Base-by-base conservation (phyloP, 1,284 basidiomycete species). In the Ceratobasidium sp. region DNA sequence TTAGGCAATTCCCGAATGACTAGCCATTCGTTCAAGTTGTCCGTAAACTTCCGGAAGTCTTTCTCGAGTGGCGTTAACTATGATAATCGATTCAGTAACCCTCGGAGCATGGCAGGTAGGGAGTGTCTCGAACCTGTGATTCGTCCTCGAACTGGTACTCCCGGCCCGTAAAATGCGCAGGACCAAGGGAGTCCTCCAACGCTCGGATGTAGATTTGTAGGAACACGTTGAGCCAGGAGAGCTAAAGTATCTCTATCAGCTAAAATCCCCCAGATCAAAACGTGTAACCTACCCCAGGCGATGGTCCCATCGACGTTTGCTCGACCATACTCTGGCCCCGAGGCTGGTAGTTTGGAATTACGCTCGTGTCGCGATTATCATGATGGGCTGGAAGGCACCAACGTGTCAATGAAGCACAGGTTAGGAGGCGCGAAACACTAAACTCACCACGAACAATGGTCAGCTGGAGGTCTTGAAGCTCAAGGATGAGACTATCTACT, bases 321-420 rank as follows among this genome's bases (percentile, higher is more conserved):
- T 90, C 85, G 80, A 91, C 87, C 77, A 94, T 86, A 13, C 85
- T 83, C 26, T 85, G 86, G 50, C 82, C 83, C 54, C 83, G 85
- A 1, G 93, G 92, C 82, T 96, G 94, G 81, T 94, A 93, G 82
- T 91, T 91, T 12, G 92, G 89, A n/a, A 96, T 85, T 76, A 95
- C 91, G 62, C 87, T 87, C 81, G 92, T 92, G 84, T 96, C 95
- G 9, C 94, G 91, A 83, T 96, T 96, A 83, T 96, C 94, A 78
- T 91, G 88, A 79, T 94, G 92, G 61, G 70, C 20, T 65, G 73
- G 61, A 23, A 65, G 79, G 48, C 54, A 70, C 54, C 33, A 67
- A 73, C 71, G 50, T 57, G 69, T 62, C 26, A 40, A 13, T 44
- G 38, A 46, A 46, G 17, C n/a, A n/a, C 9, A 71, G 20, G 26